These are phyloP conservation scores for Moricandia moricandioides DNA, from an alignment of 345 rosid species.

Conservation along the genomic window DNA sequence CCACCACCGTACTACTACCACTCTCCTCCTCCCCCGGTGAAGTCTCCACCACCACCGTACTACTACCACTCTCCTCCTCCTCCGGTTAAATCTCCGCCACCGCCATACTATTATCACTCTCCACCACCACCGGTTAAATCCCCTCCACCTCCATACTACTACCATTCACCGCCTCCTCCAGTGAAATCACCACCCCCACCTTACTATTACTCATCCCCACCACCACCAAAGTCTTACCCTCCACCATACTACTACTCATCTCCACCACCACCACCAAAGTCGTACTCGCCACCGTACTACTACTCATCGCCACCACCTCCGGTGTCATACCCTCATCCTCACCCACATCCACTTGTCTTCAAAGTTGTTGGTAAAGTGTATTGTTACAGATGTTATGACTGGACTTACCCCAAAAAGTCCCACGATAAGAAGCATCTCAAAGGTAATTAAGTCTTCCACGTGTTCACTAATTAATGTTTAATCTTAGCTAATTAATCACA, in stretches of 20 bases:
- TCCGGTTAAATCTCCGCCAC: background rate
- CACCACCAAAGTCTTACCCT: slow-evolving; percentile 37
- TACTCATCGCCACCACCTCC: slow-evolving; percentile 68
- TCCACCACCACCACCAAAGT: slow-evolving; percentile 50
- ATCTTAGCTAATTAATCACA: background rate
- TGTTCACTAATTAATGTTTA: slow-evolving; percentile 10
- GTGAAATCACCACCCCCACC: slow-evolving; percentile 31
- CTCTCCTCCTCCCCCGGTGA: slow-evolving; percentile 40
- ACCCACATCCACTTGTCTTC: slow-evolving; percentile 43
- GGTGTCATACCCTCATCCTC: slow-evolving; percentile 34
- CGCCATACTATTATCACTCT: background rate
- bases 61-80: background rate
- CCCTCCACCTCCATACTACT: background rate
- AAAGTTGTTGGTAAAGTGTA: slow-evolving; percentile 43
- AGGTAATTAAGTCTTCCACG: slow-evolving; percentile 42
- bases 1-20: slow-evolving; percentile 39
- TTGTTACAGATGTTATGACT: slow-evolving; percentile 42
- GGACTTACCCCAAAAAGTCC: slow-evolving; percentile 40
- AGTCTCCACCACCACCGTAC: background rate
- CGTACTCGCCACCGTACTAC: slow-evolving; percentile 45
- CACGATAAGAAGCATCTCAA: slow-evolving; percentile 78
- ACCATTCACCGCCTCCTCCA: background rate
- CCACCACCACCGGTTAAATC: background rate
- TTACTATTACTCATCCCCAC: slow-evolving; percentile 45
- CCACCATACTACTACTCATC: slow-evolving; percentile 50